Evolutionary conservation across 768 basidiomycete species (phyloP).

Genomic region (Albatrellus ellisii): DNA sequence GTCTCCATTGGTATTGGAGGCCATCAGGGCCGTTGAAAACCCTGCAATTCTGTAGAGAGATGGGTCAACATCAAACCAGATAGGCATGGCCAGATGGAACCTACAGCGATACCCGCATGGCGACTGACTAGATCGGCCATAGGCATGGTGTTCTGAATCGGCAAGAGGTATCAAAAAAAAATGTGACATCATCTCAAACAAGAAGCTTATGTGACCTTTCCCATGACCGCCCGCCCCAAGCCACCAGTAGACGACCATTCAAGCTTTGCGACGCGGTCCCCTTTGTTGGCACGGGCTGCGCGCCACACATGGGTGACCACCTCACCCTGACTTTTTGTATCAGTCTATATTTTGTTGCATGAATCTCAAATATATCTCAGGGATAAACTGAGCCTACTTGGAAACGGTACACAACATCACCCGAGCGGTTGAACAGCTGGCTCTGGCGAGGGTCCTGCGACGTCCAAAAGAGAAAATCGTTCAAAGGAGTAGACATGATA

Average conservation of each 20-base stretch:
- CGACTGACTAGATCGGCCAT: slow-evolving; percentile 74
- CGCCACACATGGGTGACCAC: slow-evolving; percentile 70
- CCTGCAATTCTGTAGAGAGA: slow-evolving; percentile 22
- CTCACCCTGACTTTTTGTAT: slow-evolving; percentile 44
- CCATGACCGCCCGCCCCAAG: slow-evolving; percentile 74
- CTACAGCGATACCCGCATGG: slow-evolving; percentile 48
- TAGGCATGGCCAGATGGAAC: slow-evolving; percentile 15
- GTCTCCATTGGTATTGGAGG: slow-evolving; percentile 67
- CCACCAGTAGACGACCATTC: slow-evolving; percentile 79
- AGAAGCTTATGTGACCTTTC: slow-evolving; percentile 41
- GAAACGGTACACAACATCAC: slow-evolving; percentile 72
- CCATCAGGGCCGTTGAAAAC: slow-evolving; percentile 78
- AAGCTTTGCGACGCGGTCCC: slow-evolving; percentile 78
- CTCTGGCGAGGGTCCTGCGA: slow-evolving; percentile 79
- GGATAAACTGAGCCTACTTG: slow-evolving; percentile 31
- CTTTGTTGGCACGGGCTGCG: slow-evolving; percentile 67
- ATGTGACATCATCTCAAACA: slow-evolving; percentile 16
- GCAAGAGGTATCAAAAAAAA: slow-evolving; percentile 6
- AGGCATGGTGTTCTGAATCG: slow-evolving; percentile 51
- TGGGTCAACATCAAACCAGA: slow-evolving; percentile 8
- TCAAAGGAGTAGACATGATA: slow-evolving; percentile 29
- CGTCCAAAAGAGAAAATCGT: slow-evolving; percentile 75
- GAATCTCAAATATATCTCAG: slow-evolving; percentile 17
- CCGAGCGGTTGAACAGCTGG: slow-evolving; percentile 69
- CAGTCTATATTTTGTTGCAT: slow-evolving; percentile 45